These are phyloP conservation scores for Spinellus fusiger DNA, from an alignment of 192 early-diverging fungal species.

Conservation along the genomic window DNA sequence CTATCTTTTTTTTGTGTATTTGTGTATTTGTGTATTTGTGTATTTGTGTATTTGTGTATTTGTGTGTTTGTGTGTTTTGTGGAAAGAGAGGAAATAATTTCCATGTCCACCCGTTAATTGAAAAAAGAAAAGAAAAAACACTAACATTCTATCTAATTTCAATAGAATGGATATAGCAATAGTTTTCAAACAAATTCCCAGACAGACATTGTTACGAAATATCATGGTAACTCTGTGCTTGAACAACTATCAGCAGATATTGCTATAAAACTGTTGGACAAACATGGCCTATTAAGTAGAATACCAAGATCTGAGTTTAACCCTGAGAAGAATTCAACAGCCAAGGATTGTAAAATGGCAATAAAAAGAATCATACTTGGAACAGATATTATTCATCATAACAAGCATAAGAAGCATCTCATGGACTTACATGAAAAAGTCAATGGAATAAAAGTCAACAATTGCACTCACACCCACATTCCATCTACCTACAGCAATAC, in stretches of 20 bases:
- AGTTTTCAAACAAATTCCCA: slow-evolving; percentile 77
- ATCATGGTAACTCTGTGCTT: slow-evolving; percentile 71
- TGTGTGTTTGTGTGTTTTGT: no score
- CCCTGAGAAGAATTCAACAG: slow-evolving; percentile 40
- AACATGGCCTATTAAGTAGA: slow-evolving; percentile 59
- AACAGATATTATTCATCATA: slow-evolving; percentile 86
- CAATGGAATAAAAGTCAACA: not conserved
- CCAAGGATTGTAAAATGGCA: slow-evolving; percentile 27
- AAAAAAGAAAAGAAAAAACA: not conserved
- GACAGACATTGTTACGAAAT: slow-evolving; percentile 60
- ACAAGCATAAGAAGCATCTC: slow-evolving; percentile 33
- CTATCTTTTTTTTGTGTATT: slow-evolving; percentile 9
- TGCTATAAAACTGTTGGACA: slow-evolving; percentile 54
- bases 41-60: not conserved
- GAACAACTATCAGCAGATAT: slow-evolving; percentile 76
- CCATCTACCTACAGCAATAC: not conserved
- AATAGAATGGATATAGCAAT: slow-evolving; percentile 81
- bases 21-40: not conserved
- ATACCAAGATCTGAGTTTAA: slow-evolving; percentile 33
- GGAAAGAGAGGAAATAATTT: no score
- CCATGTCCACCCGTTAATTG: no score
- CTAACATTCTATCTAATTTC: not conserved
- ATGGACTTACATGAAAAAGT: not conserved
- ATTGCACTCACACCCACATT: not conserved
- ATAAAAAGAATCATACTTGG: slow-evolving; percentile 68